Conservation (phyloP, 768 basidiomycete genomes). For the Collybia sordida region DNA sequence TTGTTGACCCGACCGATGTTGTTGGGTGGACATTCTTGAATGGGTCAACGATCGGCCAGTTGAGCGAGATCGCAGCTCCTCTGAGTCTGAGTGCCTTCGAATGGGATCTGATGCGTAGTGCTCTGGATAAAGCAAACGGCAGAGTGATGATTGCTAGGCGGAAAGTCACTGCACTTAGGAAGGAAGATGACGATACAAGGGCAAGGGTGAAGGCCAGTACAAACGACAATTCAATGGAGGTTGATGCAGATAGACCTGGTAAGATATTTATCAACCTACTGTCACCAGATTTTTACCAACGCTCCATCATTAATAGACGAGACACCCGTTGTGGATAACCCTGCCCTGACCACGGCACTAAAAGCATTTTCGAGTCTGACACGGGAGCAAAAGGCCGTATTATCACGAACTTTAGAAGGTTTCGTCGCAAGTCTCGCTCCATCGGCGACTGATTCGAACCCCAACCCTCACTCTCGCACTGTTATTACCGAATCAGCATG, state of each 20-base stretch:
- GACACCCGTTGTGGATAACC: constrained; percentile 53
- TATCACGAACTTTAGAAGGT: constrained; percentile 72
- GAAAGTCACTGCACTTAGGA: constrained; percentile 72
- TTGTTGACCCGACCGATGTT: constrained; percentile 92
- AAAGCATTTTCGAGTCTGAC: constrained; percentile 76
- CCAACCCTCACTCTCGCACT: constrained; percentile 50
- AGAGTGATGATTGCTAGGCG: constrained; percentile 76
- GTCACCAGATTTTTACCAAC: constrained; percentile 8
- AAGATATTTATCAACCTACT: constrained; percentile 2
- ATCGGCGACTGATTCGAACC: constrained; percentile 34
- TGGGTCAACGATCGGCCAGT: constrained; percentile 30
- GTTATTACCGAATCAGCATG: constrained; percentile 70
- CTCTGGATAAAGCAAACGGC: constrained; percentile 89
- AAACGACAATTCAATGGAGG: constrained; percentile 63
- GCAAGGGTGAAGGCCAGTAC: constrained; percentile 72
- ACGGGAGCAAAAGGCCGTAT: constrained; percentile 71
- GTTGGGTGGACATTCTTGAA: constrained; percentile 80
- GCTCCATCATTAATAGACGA: constrained; percentile 33
- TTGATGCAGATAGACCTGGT: constrained; percentile 66
- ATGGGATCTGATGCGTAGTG: constrained; percentile 84
- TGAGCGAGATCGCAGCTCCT: constrained; percentile 18
- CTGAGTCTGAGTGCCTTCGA: constrained; percentile 51
- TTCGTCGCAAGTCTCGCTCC: constrained; percentile 68
- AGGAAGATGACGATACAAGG: constrained; percentile 86
- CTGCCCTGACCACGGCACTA: constrained; percentile 66